These are phyloP conservation scores for Phanerochaete carnosa DNA, from an alignment of 768 basidiomycete species.

Conservation along the genomic window DNA sequence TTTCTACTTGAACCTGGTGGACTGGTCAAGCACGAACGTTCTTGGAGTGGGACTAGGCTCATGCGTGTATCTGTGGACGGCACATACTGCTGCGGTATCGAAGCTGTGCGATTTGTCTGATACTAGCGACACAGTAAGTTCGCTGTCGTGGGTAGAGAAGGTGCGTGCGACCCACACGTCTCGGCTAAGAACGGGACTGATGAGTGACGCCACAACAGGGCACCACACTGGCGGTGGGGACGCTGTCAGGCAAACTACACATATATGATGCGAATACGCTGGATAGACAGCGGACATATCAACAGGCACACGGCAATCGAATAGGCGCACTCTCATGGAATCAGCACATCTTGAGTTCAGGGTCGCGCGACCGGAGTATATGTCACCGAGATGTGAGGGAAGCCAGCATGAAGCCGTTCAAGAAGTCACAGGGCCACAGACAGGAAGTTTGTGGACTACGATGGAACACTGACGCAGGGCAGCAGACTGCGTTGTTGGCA, in stretches of 20 bases:
- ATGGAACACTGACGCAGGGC: slow-evolving; percentile 67
- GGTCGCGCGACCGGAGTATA: slow-evolving; percentile 87
- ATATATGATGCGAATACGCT: slow-evolving; percentile 90
- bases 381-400: slow-evolving; percentile 92
- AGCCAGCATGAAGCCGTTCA: slow-evolving; percentile 57
- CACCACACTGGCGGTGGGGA: slow-evolving; percentile 89
- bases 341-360: slow-evolving; percentile 78
- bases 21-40: slow-evolving; percentile 95
- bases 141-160: slow-evolving; percentile 90
- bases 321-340: slow-evolving; percentile 98
- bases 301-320: slow-evolving; percentile 80
- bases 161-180: slow-evolving; percentile 28
- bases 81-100: slow-evolving; percentile 87
- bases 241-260: slow-evolving; percentile 82
- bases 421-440: slow-evolving; percentile 67
- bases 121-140: slow-evolving; percentile 75
- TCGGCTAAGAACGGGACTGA: slow-evolving; percentile 9
- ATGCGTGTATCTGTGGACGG: slow-evolving; percentile 97
- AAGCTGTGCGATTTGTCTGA: slow-evolving; percentile 79
- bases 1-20: slow-evolving; percentile 97
- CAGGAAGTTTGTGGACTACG: slow-evolving; percentile 97
- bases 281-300: slow-evolving; percentile 75
- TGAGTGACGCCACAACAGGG: slow-evolving; percentile 44
- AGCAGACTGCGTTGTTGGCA: slow-evolving; percentile 61
- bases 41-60: slow-evolving; percentile 89